A percentile compares a stretch with the other conserved stretches of the same genome.
phyloP scores from a whole-genome alignment of 768 basidiomycete genomes.

The Termitomyces sp. region DNA sequence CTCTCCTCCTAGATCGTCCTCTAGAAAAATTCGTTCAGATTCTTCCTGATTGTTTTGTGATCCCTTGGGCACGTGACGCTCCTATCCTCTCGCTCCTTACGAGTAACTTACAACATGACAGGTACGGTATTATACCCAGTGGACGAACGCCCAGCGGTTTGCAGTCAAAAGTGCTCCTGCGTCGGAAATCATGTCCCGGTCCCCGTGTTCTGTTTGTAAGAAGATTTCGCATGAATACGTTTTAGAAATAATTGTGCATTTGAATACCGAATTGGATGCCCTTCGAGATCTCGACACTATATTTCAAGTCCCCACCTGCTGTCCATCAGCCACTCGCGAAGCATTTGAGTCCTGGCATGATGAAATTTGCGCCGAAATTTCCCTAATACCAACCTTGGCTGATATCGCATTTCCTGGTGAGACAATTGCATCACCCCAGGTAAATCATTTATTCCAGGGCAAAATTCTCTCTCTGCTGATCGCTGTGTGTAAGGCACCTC shows the following conservation, averaged over 20 bases:
- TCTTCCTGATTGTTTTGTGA: background rate
- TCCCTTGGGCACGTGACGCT: background rate
- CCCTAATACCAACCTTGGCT: background rate
- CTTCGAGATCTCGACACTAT: background rate
- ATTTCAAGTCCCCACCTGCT: background rate
- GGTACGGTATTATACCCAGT: conserved; percentile 1
- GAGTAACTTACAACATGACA: background rate
- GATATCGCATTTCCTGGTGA: background rate
- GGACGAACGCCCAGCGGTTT: background rate
- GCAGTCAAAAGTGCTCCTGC: background rate
- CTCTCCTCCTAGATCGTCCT: conserved; percentile 1
- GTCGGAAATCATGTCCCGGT: background rate
- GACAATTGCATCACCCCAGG: background rate
- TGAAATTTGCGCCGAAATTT: background rate
- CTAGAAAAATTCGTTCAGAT: background rate
- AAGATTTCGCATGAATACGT: background rate
- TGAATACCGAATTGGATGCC: background rate
- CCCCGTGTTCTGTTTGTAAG: background rate
- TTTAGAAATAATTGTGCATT: background rate
- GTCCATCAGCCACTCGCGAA: background rate
- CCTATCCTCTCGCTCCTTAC: background rate
- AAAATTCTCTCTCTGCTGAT: background rate
- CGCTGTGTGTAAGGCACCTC: background rate
- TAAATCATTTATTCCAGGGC: background rate
- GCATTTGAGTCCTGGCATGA: background rate